phyloP scores from a whole-genome alignment of 2,329 filamentous ascomycete genomes.

The Aspergillus tanneri region DNA sequence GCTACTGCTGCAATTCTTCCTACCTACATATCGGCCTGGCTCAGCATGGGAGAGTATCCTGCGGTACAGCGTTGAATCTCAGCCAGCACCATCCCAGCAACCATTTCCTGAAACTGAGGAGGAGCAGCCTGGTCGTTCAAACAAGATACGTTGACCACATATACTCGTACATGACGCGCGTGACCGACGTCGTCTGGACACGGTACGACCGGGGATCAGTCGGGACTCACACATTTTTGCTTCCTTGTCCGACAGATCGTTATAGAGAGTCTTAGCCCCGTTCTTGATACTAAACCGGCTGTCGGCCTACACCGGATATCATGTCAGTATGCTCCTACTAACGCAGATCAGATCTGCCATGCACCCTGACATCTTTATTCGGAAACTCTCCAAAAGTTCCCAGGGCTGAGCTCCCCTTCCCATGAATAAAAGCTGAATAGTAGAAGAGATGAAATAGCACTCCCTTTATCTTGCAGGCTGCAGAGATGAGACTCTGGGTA shows the following conservation, averaged over 20 bases:
- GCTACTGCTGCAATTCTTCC: no score
- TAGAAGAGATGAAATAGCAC: background rate
- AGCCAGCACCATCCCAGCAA: no score
- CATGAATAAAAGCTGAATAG: background rate
- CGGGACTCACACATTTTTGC: no score
- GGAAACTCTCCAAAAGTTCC: background rate
- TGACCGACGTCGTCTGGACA: no score
- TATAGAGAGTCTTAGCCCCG: conserved; percentile 4
- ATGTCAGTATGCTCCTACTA: background rate
- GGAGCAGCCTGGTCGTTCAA: no score
- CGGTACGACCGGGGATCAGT: no score
- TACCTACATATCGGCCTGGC: no score
- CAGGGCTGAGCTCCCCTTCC: background rate
- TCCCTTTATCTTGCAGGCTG: background rate
- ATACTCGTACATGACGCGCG: no score
- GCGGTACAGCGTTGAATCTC: no score
- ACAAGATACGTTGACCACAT: no score
- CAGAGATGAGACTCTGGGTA: background rate
- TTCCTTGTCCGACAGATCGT: conserved; percentile 7
- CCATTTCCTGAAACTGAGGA: no score
- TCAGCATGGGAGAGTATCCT: no score
- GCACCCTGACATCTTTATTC: background rate
- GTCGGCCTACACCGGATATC: background rate
- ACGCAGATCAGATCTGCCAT: background rate
- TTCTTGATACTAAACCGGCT: conserved; percentile 1